Percentiles rank a stretch among this genome's conserved stretches.
phyloP scores from a whole-genome alignment of 1,284 basidiomycete species.

The Cryptococcus sp. region DNA sequence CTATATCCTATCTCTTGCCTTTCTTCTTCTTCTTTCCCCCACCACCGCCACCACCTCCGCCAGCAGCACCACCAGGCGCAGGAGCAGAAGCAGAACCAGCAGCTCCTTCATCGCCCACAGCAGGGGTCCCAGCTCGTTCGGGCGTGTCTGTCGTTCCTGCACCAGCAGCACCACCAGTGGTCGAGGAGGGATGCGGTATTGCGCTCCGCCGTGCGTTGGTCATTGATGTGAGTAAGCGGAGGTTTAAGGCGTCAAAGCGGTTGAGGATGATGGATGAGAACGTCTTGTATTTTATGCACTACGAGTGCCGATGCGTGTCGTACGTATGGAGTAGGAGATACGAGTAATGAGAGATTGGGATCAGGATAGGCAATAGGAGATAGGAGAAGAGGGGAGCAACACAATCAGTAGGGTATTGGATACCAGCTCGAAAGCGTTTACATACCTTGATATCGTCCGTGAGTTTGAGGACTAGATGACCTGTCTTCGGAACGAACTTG shows the following conservation, averaged over 20 bases:
- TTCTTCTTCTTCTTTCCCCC: conserved; percentile 45
- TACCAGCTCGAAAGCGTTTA: conserved; percentile 19
- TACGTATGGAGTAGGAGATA: background rate
- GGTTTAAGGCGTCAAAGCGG: conserved; percentile 87
- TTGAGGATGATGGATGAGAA: conserved; percentile 89
- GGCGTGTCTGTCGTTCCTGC: conserved; percentile 9
- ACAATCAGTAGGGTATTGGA: too few relatives aligned
- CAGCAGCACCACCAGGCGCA: conserved; percentile 1
- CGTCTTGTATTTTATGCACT: conserved; percentile 95
- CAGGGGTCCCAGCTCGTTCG: conserved; percentile 24
- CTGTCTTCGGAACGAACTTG: conserved; percentile 80
- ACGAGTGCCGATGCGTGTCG: conserved; percentile 2
- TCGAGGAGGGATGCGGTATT: conserved; percentile 11
- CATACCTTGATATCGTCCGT: conserved; percentile 82
- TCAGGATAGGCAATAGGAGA: too few relatives aligned
- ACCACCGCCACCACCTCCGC: conserved; percentile 11
- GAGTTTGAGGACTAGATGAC: conserved; percentile 84
- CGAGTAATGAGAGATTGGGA: background rate
- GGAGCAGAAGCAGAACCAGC: background rate
- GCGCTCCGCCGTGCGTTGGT: conserved; percentile 18
- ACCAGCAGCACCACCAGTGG: conserved; percentile 10
- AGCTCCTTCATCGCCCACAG: conserved; percentile 6
- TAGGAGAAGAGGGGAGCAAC: background rate
- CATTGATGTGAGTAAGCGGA: conserved; percentile 54
- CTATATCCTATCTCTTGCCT: conserved; percentile 27